Evolutionary conservation across 306 rosid genomes (phyloP), one percentile per base, ranked within the genome.

Genomic region (Ammopiptanthus mongolicus): DNA sequence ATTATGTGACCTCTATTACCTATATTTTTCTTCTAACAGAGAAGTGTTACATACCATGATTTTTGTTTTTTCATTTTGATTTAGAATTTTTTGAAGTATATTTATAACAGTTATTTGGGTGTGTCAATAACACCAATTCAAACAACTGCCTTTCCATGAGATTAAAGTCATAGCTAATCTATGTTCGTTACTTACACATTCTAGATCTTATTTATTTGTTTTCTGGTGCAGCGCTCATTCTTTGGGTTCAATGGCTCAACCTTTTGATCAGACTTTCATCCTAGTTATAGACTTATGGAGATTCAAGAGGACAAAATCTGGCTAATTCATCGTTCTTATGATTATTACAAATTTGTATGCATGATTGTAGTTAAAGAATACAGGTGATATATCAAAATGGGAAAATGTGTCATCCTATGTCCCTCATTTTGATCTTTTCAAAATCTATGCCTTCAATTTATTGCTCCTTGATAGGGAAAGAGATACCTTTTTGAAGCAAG

Each of bases 191-290:
- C 46, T 39, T 73, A 3, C 76, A 3, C 76, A 68, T 14, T 70
- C 53, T 10, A 18, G 22, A 46, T 41, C 81, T 8, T 51, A 23
- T 44, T 42, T 58, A 25, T 59, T 86, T 3, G 48, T 66, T 84
- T 75, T 69, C 48, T 77, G 84, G 34, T 71, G 65, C 97, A 95
- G 98, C 84, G 91, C 78, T 81, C 97, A 6, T 88, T 82, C 86
- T 73, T 90, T 37, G 97, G 98, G 80, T 95, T 84, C 86, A 91
- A 95, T 33, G 97, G 97, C 77, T 91, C 96, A 42, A 95, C 97
- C 29, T 95, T 95, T 73, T 91, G 87, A 90, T 67, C 44, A 25
- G 76, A 25, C 64, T 59, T 61, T 60, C 62, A 65, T 68, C 57
- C 51, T 50, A 47, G 57, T 7, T 44, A 15, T 69, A 34, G 56